phyloP scores from a whole-genome alignment of 768 basidiomycete genomes.

The Fistulinella prunicolor region DNA sequence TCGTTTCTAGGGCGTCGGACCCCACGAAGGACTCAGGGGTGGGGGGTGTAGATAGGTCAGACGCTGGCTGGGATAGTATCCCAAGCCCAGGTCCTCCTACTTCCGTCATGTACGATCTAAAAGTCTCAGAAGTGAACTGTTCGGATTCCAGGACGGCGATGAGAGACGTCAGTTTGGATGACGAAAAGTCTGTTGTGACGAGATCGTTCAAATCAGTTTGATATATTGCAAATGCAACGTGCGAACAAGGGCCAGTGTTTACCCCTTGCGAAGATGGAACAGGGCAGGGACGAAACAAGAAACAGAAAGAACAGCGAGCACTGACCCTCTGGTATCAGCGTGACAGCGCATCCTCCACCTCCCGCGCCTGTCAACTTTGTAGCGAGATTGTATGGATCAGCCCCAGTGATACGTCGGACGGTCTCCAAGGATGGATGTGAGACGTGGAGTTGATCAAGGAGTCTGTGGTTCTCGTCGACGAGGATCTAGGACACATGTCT shows the following conservation, averaged over 20 bases:
- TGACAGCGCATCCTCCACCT: constrained; percentile 97
- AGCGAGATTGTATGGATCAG: constrained; percentile 63
- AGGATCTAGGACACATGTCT: too few relatives aligned
- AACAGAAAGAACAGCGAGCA: constrained; percentile 5
- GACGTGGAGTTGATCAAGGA: constrained; percentile 83
- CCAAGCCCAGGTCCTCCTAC: constrained; percentile 94
- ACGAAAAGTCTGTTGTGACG: constrained; percentile 61
- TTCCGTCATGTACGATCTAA: constrained; percentile 72
- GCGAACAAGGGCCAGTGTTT: too few relatives aligned
- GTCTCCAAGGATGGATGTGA: constrained; percentile 87
- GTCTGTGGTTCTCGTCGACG: constrained; percentile 85
- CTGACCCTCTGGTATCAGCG: constrained; percentile 90
- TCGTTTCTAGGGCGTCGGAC: constrained; percentile 12
- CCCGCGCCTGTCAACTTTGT: constrained; percentile 99
- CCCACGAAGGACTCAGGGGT: background rate
- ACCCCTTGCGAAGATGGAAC: too few relatives aligned
- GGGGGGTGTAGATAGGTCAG: constrained; percentile 29
- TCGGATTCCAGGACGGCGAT: constrained; percentile 47
- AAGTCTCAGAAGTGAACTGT: constrained; percentile 31
- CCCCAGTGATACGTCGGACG: constrained; percentile 68
- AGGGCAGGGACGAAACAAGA: too few relatives aligned
- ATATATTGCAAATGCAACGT: too few relatives aligned
- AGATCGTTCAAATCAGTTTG: background rate
- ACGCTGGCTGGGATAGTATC: constrained; percentile 59
- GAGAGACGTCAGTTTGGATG: constrained; percentile 55